phyloP scores from a whole-genome alignment of 345 rosid species.

The Rubroshorea leprosula region DNA sequence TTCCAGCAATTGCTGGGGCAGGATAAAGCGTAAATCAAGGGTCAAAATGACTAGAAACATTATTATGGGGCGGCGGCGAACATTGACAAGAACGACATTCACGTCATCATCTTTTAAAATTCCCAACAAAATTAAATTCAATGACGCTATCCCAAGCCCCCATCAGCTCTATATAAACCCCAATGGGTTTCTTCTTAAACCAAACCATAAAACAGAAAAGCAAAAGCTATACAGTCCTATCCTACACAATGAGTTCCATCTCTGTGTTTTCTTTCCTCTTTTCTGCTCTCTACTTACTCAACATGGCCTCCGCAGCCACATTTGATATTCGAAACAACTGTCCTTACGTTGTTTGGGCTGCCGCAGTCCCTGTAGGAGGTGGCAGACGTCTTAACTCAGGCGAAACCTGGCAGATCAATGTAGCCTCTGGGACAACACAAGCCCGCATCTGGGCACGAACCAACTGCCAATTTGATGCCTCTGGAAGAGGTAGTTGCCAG shows the following conservation, averaged over 20 bases:
- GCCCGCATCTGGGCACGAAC: slow-evolving; percentile 32
- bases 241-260: slow-evolving; percentile 16
- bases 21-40: no score
- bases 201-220: no score
- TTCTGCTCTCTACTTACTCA: slow-evolving; percentile 3
- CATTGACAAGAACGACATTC: no score
- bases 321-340: slow-evolving; percentile 7
- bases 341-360: slow-evolving; percentile 31
- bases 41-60: no score
- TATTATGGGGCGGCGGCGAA: no score
- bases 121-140: no score
- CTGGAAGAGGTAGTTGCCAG: slow-evolving; percentile 2
- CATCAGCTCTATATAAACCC: no score
- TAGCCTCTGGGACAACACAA: slow-evolving; percentile 4
- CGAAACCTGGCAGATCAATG: slow-evolving; percentile 17
- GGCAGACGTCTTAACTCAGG: slow-evolving; percentile 16
- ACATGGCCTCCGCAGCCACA: slow-evolving; percentile 25
- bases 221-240: no score
- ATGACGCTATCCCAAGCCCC: no score
- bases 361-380: slow-evolving; percentile 39
- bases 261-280: slow-evolving; percentile 9
- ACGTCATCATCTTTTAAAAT: no score
- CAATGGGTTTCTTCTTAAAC: no score
- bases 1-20: no score
- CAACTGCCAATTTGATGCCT: slow-evolving; percentile 11